Evolutionary conservation across 1,139 yeast genomes (phyloP), one percentile per base, ranked within the genome.

Genomic region (Taphrina sp.): DNA sequence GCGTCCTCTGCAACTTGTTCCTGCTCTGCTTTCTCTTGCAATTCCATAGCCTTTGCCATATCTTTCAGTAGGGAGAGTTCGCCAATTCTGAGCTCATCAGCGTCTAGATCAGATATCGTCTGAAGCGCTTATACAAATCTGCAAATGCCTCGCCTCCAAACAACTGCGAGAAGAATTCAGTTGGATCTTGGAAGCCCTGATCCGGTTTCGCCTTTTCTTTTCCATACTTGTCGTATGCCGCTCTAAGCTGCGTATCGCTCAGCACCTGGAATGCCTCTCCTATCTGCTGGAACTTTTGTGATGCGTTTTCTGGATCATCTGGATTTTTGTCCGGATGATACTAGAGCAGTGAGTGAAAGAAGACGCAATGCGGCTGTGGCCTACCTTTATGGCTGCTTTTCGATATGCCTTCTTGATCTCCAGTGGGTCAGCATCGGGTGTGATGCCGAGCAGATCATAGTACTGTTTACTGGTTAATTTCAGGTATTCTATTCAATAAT

Each of bases 391-490:
- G 12, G 52, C 58, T n/a, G 56, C 52, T 35, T 84, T 85, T 60
- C 98, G 77, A 71, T 92, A 92, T 0, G 96, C 96, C 69, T 87
- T 88, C 70, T 92, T 94, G 70, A 92, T 90, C 58, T 88, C 95
- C 26, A 81, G 74, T 4, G 85, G 80, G 0, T 90, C 80, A 36
- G 98, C 97, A 24, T 79, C 80, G 3, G 84, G 76, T 38, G 72
- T 62, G 33, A 94, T 76, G 19, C 80, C 87, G 60, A 92, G 75
- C 34, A 82, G 69, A 63, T 92, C 97, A 68, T 92, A 92, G 72
- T 90, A 92, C 14, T 82, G 77, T 0, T 16, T 10, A 12, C 2
- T 29, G 38, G n/a, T 22, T 10, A 5, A 10, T 12, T 22, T 12
- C 31, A 26, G 12, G 31, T 12, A 26, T 7, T 12, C 12, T 26